Percentiles rank a stretch among this genome's conserved stretches.
These are phyloP conservation scores for Hypoxylon fuscum DNA, from an alignment of 495 filamentous ascomycete genomes.

Conservation along the genomic window DNA sequence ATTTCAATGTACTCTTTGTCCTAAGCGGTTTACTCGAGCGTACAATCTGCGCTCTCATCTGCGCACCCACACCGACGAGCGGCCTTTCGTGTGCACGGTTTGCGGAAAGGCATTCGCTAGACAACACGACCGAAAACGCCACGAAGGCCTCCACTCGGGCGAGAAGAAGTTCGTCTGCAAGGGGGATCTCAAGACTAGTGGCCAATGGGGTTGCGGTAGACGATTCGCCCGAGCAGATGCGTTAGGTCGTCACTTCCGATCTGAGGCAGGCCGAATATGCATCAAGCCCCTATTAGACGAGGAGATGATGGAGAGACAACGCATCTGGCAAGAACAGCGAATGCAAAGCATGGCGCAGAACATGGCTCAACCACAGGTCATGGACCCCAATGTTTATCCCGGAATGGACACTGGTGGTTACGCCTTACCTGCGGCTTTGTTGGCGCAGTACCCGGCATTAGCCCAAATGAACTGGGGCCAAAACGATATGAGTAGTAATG, in stretches of 20 bases:
- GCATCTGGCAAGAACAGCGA: conserved; percentile 71
- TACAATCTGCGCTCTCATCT: conserved; percentile 93
- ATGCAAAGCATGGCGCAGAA: conserved; percentile 60
- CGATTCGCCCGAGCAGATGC: conserved; percentile 96
- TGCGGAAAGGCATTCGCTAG: conserved; percentile 96
- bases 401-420: conserved; percentile 67
- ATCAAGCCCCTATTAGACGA: conserved; percentile 95
- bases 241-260: conserved; percentile 94
- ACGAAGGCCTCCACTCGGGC: conserved; percentile 89
- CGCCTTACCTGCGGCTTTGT: conserved; percentile 82
- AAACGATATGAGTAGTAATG: conserved; percentile 63
- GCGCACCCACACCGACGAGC: conserved; percentile 90
- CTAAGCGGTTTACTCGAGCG: conserved; percentile 86
- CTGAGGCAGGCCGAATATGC: conserved; percentile 93
- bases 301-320: conserved; percentile 80
- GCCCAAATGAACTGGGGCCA: conserved; percentile 83
- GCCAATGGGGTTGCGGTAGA: conserved; percentile 91
- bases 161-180: conserved; percentile 98
- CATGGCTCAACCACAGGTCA: conserved; percentile 60
- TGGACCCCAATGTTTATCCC: conserved; percentile 56
- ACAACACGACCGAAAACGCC: conserved; percentile 91
- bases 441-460: conserved; percentile 91
- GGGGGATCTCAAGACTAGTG: conserved; percentile 82
- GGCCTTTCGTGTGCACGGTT: conserved; percentile 93
- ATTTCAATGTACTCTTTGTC: conserved; percentile 86